Percentiles rank a stretch among this genome's conserved stretches.
Conservation (phyloP, 805 yeast species). For the Candida rishiriensis region DNA sequence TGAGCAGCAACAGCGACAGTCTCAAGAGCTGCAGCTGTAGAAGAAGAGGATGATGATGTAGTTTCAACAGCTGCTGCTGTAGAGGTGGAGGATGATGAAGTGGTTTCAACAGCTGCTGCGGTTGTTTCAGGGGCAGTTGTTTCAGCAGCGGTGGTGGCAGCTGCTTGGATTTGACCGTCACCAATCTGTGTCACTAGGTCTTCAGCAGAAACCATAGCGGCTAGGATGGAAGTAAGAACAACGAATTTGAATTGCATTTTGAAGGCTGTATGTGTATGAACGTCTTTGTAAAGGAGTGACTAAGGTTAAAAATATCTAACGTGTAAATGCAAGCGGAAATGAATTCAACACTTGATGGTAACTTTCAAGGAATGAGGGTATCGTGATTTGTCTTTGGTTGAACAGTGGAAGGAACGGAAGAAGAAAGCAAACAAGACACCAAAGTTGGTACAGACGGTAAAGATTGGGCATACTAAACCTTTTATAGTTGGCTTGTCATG, state of each 20-base stretch:
- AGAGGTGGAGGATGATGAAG: constrained; percentile 5
- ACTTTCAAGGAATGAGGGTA: too few species aligned
- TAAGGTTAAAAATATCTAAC: not conserved
- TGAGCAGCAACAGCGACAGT: constrained; percentile 1
- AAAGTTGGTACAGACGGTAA: too few species aligned
- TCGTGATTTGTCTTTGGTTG: too few species aligned
- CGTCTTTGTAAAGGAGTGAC: not conserved
- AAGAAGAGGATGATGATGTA: constrained; percentile 6
- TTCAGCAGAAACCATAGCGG: constrained; percentile 13
- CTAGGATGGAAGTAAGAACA: constrained; percentile 13
- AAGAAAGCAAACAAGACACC: too few species aligned
- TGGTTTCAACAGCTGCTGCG: constrained; percentile 5
- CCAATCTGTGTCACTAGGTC: constrained; percentile 18
- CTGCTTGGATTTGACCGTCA: constrained; percentile 22
- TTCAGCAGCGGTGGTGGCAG: constrained; percentile 1
- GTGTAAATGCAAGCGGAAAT: not conserved
- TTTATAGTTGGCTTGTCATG: too few species aligned
- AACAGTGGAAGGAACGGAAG: too few species aligned
- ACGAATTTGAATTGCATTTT: constrained; percentile 22
- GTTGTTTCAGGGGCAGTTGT: constrained; percentile 4
- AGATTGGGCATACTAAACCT: too few species aligned
- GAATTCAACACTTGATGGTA: too few species aligned
- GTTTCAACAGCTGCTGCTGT: constrained; percentile 4
- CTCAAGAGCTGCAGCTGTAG: constrained; percentile 2
- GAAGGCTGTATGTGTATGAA: not conserved